These are phyloP conservation scores for Suillus americanus DNA, from an alignment of 768 basidiomycete species.

Conservation along the genomic window DNA sequence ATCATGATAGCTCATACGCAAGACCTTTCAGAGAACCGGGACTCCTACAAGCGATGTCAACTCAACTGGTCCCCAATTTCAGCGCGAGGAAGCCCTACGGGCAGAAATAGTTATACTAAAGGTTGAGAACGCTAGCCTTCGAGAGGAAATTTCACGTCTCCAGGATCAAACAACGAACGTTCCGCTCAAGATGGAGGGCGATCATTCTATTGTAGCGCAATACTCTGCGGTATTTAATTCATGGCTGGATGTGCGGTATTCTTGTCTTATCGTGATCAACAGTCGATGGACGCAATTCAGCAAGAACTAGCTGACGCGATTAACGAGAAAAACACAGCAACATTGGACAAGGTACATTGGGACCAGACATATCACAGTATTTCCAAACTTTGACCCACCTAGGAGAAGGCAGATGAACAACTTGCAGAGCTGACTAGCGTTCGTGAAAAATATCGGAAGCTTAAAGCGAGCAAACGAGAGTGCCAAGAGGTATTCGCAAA, in stretches of 20 bases:
- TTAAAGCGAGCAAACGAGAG: slow-evolving; percentile 18
- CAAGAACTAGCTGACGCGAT: slow-evolving; percentile 15
- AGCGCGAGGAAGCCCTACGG: slow-evolving; percentile 12
- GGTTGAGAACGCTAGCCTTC: slow-evolving; percentile 20
- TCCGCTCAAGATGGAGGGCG: slow-evolving; percentile 21
- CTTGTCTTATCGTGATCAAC: not conserved
- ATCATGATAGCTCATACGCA: not conserved
- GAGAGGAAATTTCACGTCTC: slow-evolving; percentile 14
- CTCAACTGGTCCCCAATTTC: slow-evolving; percentile 3
- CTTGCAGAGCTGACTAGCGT: slow-evolving; percentile 12
- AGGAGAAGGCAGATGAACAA: slow-evolving; percentile 16
- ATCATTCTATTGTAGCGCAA: slow-evolving; percentile 1
- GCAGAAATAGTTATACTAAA: slow-evolving; percentile 19
- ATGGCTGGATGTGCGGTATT: not conserved
- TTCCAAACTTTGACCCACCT: not conserved
- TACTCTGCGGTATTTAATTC: slow-evolving; percentile 9
- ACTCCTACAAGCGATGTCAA: slow-evolving; percentile 4
- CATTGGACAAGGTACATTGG: not conserved
- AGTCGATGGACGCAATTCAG: slow-evolving; percentile 12
- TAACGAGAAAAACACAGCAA: slow-evolving; percentile 13
- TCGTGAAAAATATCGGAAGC: slow-evolving; percentile 21
- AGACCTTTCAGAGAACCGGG: slow-evolving; percentile 12
- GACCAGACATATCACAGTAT: not conserved
- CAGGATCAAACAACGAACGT: slow-evolving; percentile 11
- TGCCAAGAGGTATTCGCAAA: slow-evolving; percentile 20